Percentiles rank a stretch among this genome's conserved stretches.
These are phyloP conservation scores for Elaeis guineensis DNA, from an alignment of 176 grass and related monocot species.

Conservation along the genomic window DNA sequence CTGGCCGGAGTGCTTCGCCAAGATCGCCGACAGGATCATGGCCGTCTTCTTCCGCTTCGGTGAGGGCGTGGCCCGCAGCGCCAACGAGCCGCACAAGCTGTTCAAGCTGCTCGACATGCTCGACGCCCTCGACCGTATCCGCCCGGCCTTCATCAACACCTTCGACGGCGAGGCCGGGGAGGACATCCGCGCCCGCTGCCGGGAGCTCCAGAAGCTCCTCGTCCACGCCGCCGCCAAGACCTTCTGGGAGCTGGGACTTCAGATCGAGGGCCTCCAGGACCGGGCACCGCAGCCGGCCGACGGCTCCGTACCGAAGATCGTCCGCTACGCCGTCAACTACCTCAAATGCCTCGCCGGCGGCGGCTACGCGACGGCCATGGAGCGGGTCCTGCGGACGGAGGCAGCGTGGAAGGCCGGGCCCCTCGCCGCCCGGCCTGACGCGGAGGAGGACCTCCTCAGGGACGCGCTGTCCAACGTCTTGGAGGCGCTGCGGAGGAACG, in stretches of 20 bases:
- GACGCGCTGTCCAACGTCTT: conserved; percentile 34
- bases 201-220: conserved; percentile 51
- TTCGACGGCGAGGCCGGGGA: conserved; percentile 37
- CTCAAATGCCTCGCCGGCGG: conserved; percentile 50
- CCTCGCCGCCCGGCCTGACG: not conserved
- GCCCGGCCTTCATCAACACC: conserved; percentile 19
- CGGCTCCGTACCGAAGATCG: conserved; percentile 50
- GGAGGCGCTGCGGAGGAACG: conserved; percentile 45
- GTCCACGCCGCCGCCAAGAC: conserved; percentile 29
- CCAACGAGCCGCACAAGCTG: conserved; percentile 49
- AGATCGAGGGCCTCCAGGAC: conserved; percentile 23
- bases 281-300: not conserved
- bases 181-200: conserved; percentile 29
- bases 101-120: conserved; percentile 77
- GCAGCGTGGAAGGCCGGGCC: not conserved
- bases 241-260: conserved; percentile 54
- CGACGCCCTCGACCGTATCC: conserved; percentile 28
- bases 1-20: conserved; percentile 62
- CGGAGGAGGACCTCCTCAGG: conserved; percentile 4
- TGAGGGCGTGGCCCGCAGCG: conserved; percentile 28
- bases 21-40: conserved; percentile 40
- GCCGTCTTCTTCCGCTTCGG: conserved; percentile 60
- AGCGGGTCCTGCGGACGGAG: conserved; percentile 32
- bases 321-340: conserved; percentile 57
- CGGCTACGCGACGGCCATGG: conserved; percentile 43